phyloP scores from a whole-genome alignment of 2,329 filamentous ascomycete species.

The Pyrenochaeta sp. region DNA sequence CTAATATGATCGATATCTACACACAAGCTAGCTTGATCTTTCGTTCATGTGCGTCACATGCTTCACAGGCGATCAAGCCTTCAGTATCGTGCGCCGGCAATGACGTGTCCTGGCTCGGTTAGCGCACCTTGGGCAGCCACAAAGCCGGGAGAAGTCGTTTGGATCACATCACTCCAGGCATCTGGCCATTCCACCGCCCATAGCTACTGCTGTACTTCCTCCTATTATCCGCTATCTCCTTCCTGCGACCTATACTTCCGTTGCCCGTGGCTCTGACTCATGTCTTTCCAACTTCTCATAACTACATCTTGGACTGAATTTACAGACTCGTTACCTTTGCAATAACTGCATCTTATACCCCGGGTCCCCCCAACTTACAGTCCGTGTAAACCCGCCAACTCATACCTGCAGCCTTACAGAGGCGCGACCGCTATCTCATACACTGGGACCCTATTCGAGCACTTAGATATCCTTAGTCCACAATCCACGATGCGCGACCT shows the following conservation, averaged over 20 bases:
- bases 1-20: neutral
- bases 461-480: slow-evolving; percentile 2
- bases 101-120: slow-evolving; percentile 24
- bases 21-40: neutral
- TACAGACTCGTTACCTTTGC: slow-evolving; percentile 41
- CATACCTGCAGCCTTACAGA: slow-evolving; percentile 22
- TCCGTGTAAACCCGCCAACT: slow-evolving; percentile 19
- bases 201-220: neutral
- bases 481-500: slow-evolving; percentile 65
- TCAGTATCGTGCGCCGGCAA: neutral
- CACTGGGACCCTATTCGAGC: slow-evolving; percentile 18
- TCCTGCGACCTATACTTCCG: slow-evolving; percentile 5
- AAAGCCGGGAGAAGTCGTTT: slow-evolving; percentile 16
- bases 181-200: neutral
- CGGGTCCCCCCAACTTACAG: slow-evolving; percentile 34
- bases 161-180: slow-evolving; percentile 10
- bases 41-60: neutral
- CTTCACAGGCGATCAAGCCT: neutral
- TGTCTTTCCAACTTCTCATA: slow-evolving; percentile 43
- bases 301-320: slow-evolving; percentile 38
- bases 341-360: slow-evolving; percentile 36
- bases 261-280: slow-evolving; percentile 41
- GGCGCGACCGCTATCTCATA: neutral
- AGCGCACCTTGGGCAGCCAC: slow-evolving; percentile 23
- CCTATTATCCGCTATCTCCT: slow-evolving; percentile 13